Evolutionary conservation across 441 rosid species (phyloP).

Genomic region (Rhodomyrtus psidioides): DNA sequence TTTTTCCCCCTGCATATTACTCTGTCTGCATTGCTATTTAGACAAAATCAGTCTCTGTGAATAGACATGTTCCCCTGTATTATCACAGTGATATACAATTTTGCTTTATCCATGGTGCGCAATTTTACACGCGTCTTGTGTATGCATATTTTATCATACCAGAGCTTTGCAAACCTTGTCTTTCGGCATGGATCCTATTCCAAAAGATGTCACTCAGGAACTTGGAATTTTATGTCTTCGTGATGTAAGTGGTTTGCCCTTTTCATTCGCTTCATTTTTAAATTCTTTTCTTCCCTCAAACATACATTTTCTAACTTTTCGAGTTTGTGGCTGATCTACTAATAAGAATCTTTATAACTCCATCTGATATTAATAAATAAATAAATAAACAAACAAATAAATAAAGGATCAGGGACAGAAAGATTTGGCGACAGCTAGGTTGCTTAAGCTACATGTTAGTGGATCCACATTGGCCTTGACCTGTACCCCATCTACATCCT

Average conservation of each 20-base stretch:
- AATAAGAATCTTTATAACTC: not conserved
- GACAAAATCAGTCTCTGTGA: not conserved
- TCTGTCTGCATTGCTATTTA: not conserved
- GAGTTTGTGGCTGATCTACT: not conserved
- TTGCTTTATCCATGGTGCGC: not conserved
- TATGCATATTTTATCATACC: slow-evolving; percentile 9
- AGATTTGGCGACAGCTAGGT: not conserved
- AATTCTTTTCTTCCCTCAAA: not conserved
- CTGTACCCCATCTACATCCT: not conserved
- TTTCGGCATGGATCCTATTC: slow-evolving; percentile 68
- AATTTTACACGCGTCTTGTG: not conserved
- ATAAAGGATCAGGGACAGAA: not conserved
- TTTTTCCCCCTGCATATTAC: not conserved
- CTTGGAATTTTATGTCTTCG: slow-evolving; percentile 62
- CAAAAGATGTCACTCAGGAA: slow-evolving; percentile 51
- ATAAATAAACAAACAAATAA: not conserved
- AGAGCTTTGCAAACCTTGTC: slow-evolving; percentile 63
- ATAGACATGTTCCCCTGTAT: not conserved
- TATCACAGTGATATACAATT: not conserved
- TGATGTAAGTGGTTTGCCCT: slow-evolving; percentile 45
- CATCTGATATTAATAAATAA: not conserved
- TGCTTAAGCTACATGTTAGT: not conserved
- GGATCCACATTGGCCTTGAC: not conserved
- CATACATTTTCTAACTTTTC: not conserved
- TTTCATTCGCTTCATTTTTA: not conserved